phyloP scores from a whole-genome alignment of 2,329 filamentous ascomycete genomes.

The Fusarium drepaniforme region DNA sequence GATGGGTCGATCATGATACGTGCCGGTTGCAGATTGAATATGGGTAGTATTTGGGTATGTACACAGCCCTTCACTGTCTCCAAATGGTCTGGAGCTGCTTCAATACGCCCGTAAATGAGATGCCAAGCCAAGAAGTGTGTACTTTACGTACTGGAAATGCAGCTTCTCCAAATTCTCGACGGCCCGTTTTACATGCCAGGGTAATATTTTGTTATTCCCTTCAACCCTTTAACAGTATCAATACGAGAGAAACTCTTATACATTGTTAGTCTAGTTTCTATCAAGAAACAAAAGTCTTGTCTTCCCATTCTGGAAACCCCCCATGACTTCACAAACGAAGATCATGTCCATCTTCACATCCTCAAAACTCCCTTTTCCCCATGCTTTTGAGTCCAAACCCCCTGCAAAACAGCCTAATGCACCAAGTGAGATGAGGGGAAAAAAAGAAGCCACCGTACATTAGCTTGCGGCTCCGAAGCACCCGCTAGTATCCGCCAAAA shows the following conservation, averaged over 20 bases:
- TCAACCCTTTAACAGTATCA: background rate
- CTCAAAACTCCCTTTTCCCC: conserved; percentile 22
- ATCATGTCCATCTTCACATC: background rate
- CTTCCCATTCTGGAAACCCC: background rate
- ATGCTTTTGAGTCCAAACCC: background rate
- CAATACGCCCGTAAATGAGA: background rate
- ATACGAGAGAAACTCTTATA: background rate
- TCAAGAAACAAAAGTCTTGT: background rate
- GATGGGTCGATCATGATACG: conserved; percentile 21
- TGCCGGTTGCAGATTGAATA: conserved; percentile 14
- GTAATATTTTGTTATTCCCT: background rate
- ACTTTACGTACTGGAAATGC: conserved; percentile 4
- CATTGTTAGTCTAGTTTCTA: background rate
- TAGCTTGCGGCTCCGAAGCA: conserved; percentile 40
- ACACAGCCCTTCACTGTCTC: background rate
- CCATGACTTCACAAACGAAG: background rate
- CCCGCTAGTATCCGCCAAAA: conserved; percentile 38
- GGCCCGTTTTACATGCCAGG: background rate
- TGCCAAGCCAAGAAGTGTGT: background rate
- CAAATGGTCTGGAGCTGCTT: background rate
- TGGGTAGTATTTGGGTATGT: background rate
- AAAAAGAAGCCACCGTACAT: conserved; percentile 4
- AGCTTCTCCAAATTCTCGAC: conserved; percentile 15
- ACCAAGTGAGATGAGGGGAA: conserved; percentile 34
- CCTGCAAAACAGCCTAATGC: conserved; percentile 8